phyloP scores from a whole-genome alignment of 768 basidiomycete genomes.

The Suillus paluster region DNA sequence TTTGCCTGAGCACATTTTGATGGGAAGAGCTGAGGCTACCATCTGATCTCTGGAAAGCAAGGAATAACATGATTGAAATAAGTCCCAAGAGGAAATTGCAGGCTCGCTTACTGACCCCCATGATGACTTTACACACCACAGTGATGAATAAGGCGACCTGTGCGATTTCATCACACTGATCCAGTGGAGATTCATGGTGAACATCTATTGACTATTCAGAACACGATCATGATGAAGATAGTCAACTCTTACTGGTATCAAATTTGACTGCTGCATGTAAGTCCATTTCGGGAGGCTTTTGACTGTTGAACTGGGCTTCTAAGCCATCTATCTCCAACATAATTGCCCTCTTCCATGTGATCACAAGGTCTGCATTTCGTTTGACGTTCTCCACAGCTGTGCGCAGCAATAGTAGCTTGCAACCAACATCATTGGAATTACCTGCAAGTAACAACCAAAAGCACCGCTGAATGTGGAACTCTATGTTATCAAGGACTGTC shows the following conservation, averaged over 20 bases:
- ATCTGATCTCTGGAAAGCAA: not conserved
- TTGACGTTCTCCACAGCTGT: not conserved
- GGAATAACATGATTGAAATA: slow-evolving; percentile 17
- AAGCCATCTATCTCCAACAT: no score
- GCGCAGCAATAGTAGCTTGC: not conserved
- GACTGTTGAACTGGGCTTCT: no score
- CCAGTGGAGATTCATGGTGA: no score
- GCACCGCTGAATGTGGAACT: not conserved
- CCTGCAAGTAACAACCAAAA: not conserved
- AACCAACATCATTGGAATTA: not conserved
- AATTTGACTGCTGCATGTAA: no score
- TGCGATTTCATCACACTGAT: no score
- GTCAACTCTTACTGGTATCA: no score
- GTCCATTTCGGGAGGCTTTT: no score
- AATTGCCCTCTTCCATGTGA: not conserved
- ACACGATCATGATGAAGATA: no score
- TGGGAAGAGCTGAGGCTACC: not conserved
- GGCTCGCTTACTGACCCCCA: slow-evolving; percentile 14
- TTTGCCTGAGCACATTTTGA: not conserved
- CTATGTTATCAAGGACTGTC: not conserved
- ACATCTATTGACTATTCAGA: no score
- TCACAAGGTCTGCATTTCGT: not conserved
- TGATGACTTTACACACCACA: slow-evolving; percentile 9
- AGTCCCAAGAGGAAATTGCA: slow-evolving; percentile 25
- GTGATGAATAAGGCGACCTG: no score